Percentiles rank a stretch among this genome's conserved stretches.
Conservation (phyloP, 2,329 filamentous ascomycete genomes). For the Fusarium sp. region DNA sequence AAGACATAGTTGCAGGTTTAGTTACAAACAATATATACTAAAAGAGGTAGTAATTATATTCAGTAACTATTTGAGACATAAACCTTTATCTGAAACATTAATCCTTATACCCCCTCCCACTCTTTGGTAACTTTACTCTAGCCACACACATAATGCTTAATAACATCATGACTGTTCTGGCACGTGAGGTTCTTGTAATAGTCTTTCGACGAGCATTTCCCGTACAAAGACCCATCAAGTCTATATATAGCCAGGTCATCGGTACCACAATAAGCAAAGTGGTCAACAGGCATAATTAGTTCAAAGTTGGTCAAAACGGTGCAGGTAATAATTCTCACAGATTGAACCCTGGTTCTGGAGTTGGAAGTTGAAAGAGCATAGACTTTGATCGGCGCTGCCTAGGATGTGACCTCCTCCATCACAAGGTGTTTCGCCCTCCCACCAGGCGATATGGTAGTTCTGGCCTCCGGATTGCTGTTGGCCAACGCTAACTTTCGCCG, state of each 20-base stretch:
- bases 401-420: neutral
- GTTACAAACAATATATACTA: too few relatives aligned
- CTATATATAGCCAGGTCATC: neutral
- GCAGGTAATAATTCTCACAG: neutral
- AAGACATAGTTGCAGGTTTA: too few relatives aligned
- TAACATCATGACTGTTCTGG: neutral
- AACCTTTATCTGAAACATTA: too few relatives aligned
- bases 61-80: too few relatives aligned
- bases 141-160: neutral
- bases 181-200: neutral
- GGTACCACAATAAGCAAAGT: neutral
- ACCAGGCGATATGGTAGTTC: neutral
- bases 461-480: neutral
- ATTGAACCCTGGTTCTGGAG: neutral
- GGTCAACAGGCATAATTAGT: neutral
- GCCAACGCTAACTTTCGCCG: neutral
- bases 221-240: neutral
- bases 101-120: too few relatives aligned
- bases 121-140: neutral
- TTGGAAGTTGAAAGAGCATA: neutral
- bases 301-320: accelerated
- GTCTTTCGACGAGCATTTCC: neutral
- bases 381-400: neutral
- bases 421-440: neutral
- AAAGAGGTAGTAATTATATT: too few relatives aligned